phyloP scores from a whole-genome alignment of 1,284 basidiomycete genomes.

The Malassezia sp. region DNA sequence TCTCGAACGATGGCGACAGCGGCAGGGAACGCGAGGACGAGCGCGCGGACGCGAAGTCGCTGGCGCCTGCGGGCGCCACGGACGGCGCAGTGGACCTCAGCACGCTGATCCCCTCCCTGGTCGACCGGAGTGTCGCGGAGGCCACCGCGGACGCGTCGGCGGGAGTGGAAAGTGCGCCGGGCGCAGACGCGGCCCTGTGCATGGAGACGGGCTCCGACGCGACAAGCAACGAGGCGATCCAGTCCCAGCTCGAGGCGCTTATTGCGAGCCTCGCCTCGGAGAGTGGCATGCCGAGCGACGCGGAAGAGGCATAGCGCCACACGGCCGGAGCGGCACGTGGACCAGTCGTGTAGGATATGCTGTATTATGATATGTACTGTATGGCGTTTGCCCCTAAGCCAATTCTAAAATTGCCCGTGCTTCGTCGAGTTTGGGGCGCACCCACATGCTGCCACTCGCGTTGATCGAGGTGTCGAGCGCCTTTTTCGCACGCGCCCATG shows the following conservation, averaged over 20 bases:
- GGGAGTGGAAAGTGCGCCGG: slow-evolving; percentile 14
- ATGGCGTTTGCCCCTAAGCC: not conserved
- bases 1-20: not conserved
- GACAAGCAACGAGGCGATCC: slow-evolving; percentile 19
- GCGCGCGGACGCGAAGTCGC: not conserved
- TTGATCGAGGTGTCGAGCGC: slow-evolving; percentile 33
- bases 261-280: slow-evolving; percentile 24
- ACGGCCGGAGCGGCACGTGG: too few relatives aligned
- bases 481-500: slow-evolving; percentile 12
- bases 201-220: slow-evolving; percentile 4
- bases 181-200: not conserved
- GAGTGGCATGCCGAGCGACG: not conserved
- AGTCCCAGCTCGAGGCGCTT: slow-evolving; percentile 29
- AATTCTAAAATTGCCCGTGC: slow-evolving; percentile 23
- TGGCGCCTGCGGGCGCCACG: not conserved
- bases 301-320: not conserved
- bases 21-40: too few relatives aligned
- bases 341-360: too few relatives aligned
- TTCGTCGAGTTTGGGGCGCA: slow-evolving; percentile 36
- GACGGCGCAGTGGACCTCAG: not conserved
- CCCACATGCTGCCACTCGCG: slow-evolving; percentile 36
- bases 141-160: too few relatives aligned
- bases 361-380: not conserved
- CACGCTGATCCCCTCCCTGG: not conserved
- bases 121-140: not conserved